These are phyloP conservation scores for Xylaria sp. DNA, from an alignment of 2,329 filamentous ascomycete genomes.

Conservation along the genomic window DNA sequence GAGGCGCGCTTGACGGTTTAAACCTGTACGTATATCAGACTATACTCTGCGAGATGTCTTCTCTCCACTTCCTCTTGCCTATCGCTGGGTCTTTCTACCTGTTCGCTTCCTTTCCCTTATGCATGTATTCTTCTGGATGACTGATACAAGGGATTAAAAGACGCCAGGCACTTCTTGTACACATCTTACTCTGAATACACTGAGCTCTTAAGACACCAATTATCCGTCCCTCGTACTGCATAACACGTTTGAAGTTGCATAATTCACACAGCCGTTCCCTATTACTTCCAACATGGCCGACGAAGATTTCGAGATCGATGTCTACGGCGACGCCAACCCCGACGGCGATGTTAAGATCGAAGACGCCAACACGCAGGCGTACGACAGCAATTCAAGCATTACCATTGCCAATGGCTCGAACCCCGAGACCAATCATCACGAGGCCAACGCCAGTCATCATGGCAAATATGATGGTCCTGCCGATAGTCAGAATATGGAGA, in stretches of 20 bases:
- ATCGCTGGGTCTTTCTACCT: conserved; percentile 8
- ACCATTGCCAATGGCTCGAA: conserved; percentile 37
- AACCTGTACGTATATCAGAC: conserved; percentile 54
- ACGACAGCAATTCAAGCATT: conserved; percentile 36
- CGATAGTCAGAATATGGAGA: conserved; percentile 31
- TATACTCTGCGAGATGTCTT: conserved; percentile 39
- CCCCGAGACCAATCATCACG: conserved; percentile 20
- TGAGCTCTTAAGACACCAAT: conserved; percentile 31
- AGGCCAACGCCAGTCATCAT: conserved; percentile 34
- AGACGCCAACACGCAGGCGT: conserved; percentile 37
- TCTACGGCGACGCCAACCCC: conserved; percentile 57
- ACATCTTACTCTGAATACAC: conserved; percentile 37
- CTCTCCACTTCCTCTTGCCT: conserved; percentile 31
- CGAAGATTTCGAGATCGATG: conserved; percentile 68
- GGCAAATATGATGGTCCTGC: conserved; percentile 36
- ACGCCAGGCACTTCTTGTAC: conserved; percentile 37
- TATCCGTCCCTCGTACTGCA: conserved; percentile 22
- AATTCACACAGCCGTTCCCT: conserved; percentile 27
- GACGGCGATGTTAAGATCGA: conserved; percentile 37
- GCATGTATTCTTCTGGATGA: conserved; percentile 30
- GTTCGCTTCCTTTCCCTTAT: conserved; percentile 10
- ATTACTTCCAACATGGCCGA: conserved; percentile 52
- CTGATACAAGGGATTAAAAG: conserved; percentile 34
- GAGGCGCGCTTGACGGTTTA: conserved; percentile 26
- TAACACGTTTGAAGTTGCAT: conserved; percentile 30